These are phyloP conservation scores for Coleophoma eucalyptorum DNA, from an alignment of 2,329 filamentous ascomycete genomes.

Conservation along the genomic window DNA sequence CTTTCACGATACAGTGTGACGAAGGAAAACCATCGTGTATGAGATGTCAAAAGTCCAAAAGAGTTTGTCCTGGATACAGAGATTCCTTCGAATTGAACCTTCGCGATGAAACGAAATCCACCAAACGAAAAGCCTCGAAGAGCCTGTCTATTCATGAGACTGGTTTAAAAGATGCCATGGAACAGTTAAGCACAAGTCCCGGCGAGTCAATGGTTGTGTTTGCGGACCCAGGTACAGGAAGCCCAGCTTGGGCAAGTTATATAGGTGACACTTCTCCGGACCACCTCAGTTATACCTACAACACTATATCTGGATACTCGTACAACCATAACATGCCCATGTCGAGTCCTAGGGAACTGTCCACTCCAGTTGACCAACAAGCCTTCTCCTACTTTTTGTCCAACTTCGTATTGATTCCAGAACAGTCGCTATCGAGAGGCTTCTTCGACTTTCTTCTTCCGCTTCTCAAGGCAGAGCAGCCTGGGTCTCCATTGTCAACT, in stretches of 20 bases:
- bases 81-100: conserved; percentile 60
- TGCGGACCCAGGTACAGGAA: neutral
- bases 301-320: conserved; percentile 64
- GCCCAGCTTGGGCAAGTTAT: neutral
- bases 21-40: conserved; percentile 61
- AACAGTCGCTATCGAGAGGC: conserved; percentile 45
- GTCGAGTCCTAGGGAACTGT: conserved; percentile 31
- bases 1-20: conserved; percentile 47
- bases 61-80: conserved; percentile 62
- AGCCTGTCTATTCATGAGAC: conserved; percentile 34
- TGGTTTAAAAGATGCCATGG: neutral
- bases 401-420: conserved; percentile 54
- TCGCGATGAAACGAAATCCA: conserved; percentile 65
- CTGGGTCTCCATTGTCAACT: conserved; percentile 37
- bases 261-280: neutral
- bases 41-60: conserved; percentile 59
- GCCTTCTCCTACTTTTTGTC: conserved; percentile 56
- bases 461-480: conserved; percentile 39
- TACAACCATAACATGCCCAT: neutral
- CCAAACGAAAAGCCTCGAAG: conserved; percentile 56
- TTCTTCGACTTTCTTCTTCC: conserved; percentile 57
- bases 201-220: neutral
- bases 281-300: conserved; percentile 61
- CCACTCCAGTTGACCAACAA: conserved; percentile 46
- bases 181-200: neutral